These are phyloP conservation scores for Didymellaceae sp. DNA, from an alignment of 2,329 filamentous ascomycete species.

Conservation along the genomic window DNA sequence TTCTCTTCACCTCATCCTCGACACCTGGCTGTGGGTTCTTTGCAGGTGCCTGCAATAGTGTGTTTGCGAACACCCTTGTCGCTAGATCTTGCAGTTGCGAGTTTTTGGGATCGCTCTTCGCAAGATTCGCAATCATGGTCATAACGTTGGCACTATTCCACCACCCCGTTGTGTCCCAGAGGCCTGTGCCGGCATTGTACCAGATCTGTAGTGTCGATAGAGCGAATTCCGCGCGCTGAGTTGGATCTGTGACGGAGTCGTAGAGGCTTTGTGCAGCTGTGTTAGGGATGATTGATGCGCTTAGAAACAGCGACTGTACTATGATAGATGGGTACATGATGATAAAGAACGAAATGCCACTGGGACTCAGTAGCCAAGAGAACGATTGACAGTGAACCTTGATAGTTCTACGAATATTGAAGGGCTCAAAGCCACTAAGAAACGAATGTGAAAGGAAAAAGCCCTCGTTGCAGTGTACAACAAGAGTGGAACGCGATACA, in stretches of 20 bases:
- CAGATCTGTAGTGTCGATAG: conserved; percentile 62
- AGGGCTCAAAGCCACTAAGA: background rate
- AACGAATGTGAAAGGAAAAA: conserved; percentile 4
- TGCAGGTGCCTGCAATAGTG: conserved; percentile 44
- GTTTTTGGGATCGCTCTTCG: conserved; percentile 36
- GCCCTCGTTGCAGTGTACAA: background rate
- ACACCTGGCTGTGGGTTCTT: conserved; percentile 41
- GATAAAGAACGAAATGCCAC: background rate
- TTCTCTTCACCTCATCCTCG: conserved; percentile 21
- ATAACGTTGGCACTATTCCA: conserved; percentile 76
- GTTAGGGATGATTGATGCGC: conserved; percentile 28
- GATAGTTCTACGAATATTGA: background rate
- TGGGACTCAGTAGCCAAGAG: background rate
- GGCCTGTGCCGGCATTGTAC: conserved; percentile 66
- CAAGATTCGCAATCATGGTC: conserved; percentile 65
- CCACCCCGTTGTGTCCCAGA: conserved; percentile 72
- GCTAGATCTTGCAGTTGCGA: conserved; percentile 47
- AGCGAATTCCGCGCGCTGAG: conserved; percentile 39
- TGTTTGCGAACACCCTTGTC: conserved; percentile 53
- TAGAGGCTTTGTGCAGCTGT: conserved; percentile 25
- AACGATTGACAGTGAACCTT: background rate
- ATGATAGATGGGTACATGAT: conserved; percentile 29
- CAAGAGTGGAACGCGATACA: conserved; percentile 2
- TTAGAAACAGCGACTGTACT: conserved; percentile 20
- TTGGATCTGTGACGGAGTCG: conserved; percentile 26